Evolutionary conservation across 2,329 filamentous ascomycete species (phyloP), one percentile per base, ranked within the genome.

Genomic region (Colletotrichum sp.): DNA sequence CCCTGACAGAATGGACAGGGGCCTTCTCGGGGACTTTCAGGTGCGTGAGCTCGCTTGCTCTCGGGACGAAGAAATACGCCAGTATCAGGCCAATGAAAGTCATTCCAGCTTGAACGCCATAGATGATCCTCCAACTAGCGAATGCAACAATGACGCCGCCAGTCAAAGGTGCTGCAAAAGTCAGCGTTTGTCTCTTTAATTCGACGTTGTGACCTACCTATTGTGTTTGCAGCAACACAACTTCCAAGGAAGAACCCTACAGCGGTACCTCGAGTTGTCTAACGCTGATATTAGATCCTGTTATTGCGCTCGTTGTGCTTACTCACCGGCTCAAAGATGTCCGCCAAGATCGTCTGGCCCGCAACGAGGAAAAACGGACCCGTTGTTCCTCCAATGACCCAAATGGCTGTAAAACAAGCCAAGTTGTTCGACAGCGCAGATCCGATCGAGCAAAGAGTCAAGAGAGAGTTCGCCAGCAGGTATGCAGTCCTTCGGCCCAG

Each of bases 381-480:
- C 9, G 71, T 77, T 2, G 77, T 75, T 15, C 77, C 77, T 8
- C 75, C 77, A 34, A 78, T 69, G 6, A 78, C 57, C 75, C 77
- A 78, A 59, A 77, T 75, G 3, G 75, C 39, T 8, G 77, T 75
- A 83, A 95, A 96, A 0, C 91, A 86, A 2, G 89, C 90, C 24
- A 96, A 86, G 78, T 95, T 94, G 0, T 94, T 94, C 5, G 94
- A 90, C 15, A 96, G 83, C 0, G 94, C 93, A 0, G 94, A 95
- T 32, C 92, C 94, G 34, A 95, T 87, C n/a, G 92, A 94, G 80
- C 94, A 93, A 2, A 87, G 87, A 67, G 93, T 91, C 84, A 96
- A 95, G 2, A 94, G 85, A 1, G 89, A 83, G 0, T 92, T 90
- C 12, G 93, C 92, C 16, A 88, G 82, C 13, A 95, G 84, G 36